Conservation (phyloP, 2,329 filamentous ascomycete species). For the Fusarium sp. region DNA sequence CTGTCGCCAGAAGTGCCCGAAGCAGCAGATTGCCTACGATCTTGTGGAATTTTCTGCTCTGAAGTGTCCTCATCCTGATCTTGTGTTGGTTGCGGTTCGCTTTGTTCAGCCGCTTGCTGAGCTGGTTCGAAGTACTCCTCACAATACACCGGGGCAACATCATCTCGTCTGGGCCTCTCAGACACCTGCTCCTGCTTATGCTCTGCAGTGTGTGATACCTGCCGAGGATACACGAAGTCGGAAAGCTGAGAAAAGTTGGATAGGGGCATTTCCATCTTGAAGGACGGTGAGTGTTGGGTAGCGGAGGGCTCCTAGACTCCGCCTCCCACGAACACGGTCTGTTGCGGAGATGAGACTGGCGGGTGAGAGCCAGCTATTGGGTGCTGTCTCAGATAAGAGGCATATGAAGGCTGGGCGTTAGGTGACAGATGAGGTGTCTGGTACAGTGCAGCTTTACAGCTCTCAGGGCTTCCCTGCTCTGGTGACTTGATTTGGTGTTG, state of each 20-base stretch:
- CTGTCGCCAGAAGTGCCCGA: background rate
- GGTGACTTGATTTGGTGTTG: background rate
- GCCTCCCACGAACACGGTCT: background rate
- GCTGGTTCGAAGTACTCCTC: background rate
- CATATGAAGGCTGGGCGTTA: background rate
- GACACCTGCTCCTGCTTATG: background rate
- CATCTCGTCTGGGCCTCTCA: background rate
- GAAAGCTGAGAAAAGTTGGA: background rate
- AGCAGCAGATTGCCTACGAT: too few species aligned
- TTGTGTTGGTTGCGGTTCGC: background rate
- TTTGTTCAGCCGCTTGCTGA: background rate
- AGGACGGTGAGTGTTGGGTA: background rate
- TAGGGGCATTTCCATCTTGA: background rate
- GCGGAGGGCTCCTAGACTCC: slow-evolving; percentile 16
- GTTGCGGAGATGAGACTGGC: background rate
- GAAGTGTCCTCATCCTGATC: background rate
- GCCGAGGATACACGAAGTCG: background rate
- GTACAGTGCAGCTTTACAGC: background rate
- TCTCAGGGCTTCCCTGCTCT: background rate
- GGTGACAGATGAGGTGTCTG: background rate
- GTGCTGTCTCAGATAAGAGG: background rate
- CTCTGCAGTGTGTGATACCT: background rate
- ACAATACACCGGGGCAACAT: background rate
- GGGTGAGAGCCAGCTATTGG: background rate
- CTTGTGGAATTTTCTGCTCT: background rate